Evolutionary conservation across 345 rosid species (phyloP), one percentile per base, ranked within the genome.

Genomic region (Eucalyptus tenuipes): DNA sequence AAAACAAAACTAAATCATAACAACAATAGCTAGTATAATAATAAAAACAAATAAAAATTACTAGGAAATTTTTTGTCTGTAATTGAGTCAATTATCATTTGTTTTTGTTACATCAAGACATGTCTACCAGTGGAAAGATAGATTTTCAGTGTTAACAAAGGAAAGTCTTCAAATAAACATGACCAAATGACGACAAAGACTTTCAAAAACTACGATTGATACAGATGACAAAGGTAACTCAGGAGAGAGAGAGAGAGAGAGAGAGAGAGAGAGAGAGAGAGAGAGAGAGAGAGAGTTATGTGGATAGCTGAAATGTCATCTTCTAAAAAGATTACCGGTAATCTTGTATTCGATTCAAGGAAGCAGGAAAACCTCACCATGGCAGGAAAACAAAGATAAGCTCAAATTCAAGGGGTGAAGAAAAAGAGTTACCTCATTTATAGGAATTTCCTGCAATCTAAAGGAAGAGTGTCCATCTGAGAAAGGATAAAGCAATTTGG

Each of bases 401-500:
- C 82, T 37, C 82, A 75, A 75, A 75, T 6, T 75, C 13, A 10
- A 25, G 15, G 47, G 47, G 84, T 40, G 47, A 75, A 75, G n/a
- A 49, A 88, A 49, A 80, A 86, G 42, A 24, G 79, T 61, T 90
- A 96, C 99, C 99, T 93, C 94, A 49, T 85, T 10, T 86, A 96
- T 89, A 87, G 93, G 91, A 90, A 94, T 91, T 86, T 92, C 94
- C 15, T 87, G 95, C 93, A 98, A 93, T 86, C 89, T 94, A 85
- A 95, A 91, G 84, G 89, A 85, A 3, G 96, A 94, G 89, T 96
- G 95, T 8, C 92, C 94, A 82, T 95, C 90, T 40, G 96, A 92
- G 90, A 95, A 98, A 45, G 99, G 99, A 89, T 88, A 91, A 27
- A 98, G 55, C 94, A 97, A 89, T 88, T 85, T 95, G 44, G 99